Base-by-base conservation (phyloP, 371 early-diverging fungal species). In the Mucor plumbeus region DNA sequence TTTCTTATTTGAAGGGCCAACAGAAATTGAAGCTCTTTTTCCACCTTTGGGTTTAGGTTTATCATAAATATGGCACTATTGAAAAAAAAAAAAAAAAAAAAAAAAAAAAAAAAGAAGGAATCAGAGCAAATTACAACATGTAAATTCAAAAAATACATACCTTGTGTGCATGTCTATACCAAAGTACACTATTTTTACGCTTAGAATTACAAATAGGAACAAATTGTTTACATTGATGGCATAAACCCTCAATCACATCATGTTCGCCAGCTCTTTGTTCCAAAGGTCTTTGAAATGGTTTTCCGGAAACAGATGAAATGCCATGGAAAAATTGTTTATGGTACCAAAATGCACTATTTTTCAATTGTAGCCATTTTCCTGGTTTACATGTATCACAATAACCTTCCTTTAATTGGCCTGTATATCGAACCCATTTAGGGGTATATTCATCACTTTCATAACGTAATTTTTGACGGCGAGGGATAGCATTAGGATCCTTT, bases 341-440 rank as follows among this genome's bases (percentile, higher is more conserved):
- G 69, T 96, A 96, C 96, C 96, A 96, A 66, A 86, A 96, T 1
- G 97, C 96, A 67, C 92, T 92, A 73, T 94, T 95, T 71, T 96
- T 96, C 31, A 96, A 82, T 73, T 96, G 94, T 19, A 96, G 84
- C 96, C 97, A 96, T 75, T 91, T 91, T 1, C 93, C 94, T 0
- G 94, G 92, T 38, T 78, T 70, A 68, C 96, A 96, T 7, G 88
- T 87, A 54, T 94, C 94, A 75, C 96, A 96, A 59, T 90, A 91
- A 0, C 97, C 96, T 72, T 96, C 95, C 71, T 94, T 93, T 33
- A 80, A 76, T 47, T 89, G 89, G 0, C 96, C 96, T 15, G 80
- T 79, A 72, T 85, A 87, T 15, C 96, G 85, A 21, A 95, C 95
- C 92, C 91, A 94, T 69, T 87, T 85, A 0, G 96, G 96, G 15